These are phyloP conservation scores for Metarhizium guizhouense DNA, from an alignment of 2,329 filamentous ascomycete genomes.

Conservation along the genomic window DNA sequence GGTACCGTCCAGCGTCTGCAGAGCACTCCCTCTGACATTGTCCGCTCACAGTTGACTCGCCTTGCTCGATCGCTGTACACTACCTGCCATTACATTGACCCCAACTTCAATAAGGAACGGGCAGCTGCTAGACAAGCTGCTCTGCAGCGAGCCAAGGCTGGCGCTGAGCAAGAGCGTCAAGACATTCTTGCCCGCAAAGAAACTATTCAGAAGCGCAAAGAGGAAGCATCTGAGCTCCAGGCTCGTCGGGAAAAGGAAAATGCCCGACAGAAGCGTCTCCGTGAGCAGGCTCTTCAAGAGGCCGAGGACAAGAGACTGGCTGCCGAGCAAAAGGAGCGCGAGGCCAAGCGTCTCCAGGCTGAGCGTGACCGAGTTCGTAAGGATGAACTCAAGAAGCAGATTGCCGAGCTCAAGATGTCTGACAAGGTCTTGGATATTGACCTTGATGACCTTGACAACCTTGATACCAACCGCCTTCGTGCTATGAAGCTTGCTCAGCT, in stretches of 20 bases:
- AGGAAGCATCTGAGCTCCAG: constrained; percentile 80
- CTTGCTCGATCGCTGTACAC: constrained; percentile 86
- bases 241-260: constrained; percentile 89
- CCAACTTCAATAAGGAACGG: constrained; percentile 75
- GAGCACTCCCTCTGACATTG: constrained; percentile 95
- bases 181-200: constrained; percentile 80
- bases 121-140: constrained; percentile 71
- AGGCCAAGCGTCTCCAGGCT: constrained; percentile 74
- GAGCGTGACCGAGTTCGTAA: constrained; percentile 85
- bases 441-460: constrained; percentile 70
- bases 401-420: constrained; percentile 83
- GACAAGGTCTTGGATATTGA: constrained; percentile 69
- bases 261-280: constrained; percentile 76
- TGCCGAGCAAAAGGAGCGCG: constrained; percentile 88
- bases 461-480: constrained; percentile 84
- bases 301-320: constrained; percentile 81
- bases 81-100: constrained; percentile 93
- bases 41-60: constrained; percentile 86
- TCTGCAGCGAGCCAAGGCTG: constrained; percentile 71
- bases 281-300: constrained; percentile 80
- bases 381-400: constrained; percentile 87
- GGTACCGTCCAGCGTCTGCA: constrained; percentile 89
- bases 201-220: constrained; percentile 93
- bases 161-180: constrained; percentile 84
- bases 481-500: constrained; percentile 92